Conservation (phyloP, 495 filamentous ascomycete genomes). For the Entonaema liquescens region DNA sequence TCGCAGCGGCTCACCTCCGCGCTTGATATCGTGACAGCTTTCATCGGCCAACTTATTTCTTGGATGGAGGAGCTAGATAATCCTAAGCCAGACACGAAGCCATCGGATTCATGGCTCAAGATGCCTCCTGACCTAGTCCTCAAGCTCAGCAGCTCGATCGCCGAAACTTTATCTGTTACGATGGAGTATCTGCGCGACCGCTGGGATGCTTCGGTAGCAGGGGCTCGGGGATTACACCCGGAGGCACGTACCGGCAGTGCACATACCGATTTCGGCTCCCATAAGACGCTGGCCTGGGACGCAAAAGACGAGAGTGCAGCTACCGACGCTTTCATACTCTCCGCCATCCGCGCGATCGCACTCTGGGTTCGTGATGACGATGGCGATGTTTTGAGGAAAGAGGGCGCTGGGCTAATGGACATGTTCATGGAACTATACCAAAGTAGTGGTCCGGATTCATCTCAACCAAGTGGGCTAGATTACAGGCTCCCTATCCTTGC, state of each 20-base stretch:
- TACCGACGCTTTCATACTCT: slow-evolving; percentile 58
- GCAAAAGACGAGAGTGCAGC: slow-evolving; percentile 49
- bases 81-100: slow-evolving; percentile 15
- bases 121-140: slow-evolving; percentile 65
- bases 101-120: slow-evolving; percentile 16
- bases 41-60: slow-evolving; percentile 65
- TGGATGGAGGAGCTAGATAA: slow-evolving; percentile 52
- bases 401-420: slow-evolving; percentile 65
- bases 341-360: slow-evolving; percentile 60
- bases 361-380: slow-evolving; percentile 73
- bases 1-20: slow-evolving; percentile 64
- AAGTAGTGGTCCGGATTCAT: slow-evolving; percentile 27
- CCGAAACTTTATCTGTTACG: slow-evolving; percentile 64
- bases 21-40: slow-evolving; percentile 66
- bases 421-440: slow-evolving; percentile 66
- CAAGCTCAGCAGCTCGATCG: slow-evolving; percentile 64
- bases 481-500: slow-evolving; percentile 62
- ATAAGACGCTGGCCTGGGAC: slow-evolving; percentile 62
- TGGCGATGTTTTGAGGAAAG: slow-evolving; percentile 60
- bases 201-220: slow-evolving; percentile 66
- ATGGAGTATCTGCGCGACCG: slow-evolving; percentile 72
- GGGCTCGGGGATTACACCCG: slow-evolving; percentile 62
- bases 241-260: slow-evolving; percentile 50
- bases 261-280: slow-evolving; percentile 45
- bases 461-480: slow-evolving; percentile 47